A percentile compares a stretch with the other conserved stretches of the same genome.
These are phyloP conservation scores for Taxawa tesnikishii DNA, from an alignment of 2,329 filamentous ascomycete genomes.

Conservation along the genomic window DNA sequence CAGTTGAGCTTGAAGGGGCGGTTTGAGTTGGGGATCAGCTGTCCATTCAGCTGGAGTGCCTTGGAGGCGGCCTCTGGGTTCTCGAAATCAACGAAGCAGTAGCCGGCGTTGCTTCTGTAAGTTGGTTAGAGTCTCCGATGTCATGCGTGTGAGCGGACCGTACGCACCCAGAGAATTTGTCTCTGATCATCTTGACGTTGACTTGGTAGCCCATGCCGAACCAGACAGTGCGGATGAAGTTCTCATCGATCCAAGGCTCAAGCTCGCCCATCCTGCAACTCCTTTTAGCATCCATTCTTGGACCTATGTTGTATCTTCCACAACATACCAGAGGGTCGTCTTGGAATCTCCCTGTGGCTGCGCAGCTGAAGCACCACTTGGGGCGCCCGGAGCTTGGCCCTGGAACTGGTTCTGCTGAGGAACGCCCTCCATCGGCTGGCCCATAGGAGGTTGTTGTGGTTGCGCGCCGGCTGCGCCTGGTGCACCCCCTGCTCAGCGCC, in stretches of 20 bases:
- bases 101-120: constrained; percentile 74
- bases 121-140: constrained; percentile 5
- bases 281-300: constrained; percentile 16
- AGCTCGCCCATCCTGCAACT: constrained; percentile 87
- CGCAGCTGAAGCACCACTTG: constrained; percentile 19
- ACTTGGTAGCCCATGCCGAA: constrained; percentile 88
- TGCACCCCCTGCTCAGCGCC: constrained; percentile 38
- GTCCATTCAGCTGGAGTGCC: constrained; percentile 81
- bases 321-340: constrained; percentile 42
- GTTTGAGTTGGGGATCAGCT: constrained; percentile 81
- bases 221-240: constrained; percentile 93
- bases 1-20: constrained; percentile 98
- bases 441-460: constrained; percentile 41
- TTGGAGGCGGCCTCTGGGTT: constrained; percentile 76
- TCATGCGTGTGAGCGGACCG: not conserved
- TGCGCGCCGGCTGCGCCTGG: constrained; percentile 36
- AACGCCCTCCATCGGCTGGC: constrained; percentile 45
- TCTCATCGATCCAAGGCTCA: constrained; percentile 98
- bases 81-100: constrained; percentile 94
- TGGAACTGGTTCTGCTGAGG: constrained; percentile 25
- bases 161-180: constrained; percentile 91
- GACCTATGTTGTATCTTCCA: too few species aligned
- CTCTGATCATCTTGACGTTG: constrained; percentile 98
- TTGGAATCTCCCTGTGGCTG: constrained; percentile 32
- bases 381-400: constrained; percentile 33